A percentile compares a stretch with the other conserved stretches of the same genome.
Evolutionary conservation across 257 asterid genomes (phyloP).

Genomic region (Verbena officinalis): DNA sequence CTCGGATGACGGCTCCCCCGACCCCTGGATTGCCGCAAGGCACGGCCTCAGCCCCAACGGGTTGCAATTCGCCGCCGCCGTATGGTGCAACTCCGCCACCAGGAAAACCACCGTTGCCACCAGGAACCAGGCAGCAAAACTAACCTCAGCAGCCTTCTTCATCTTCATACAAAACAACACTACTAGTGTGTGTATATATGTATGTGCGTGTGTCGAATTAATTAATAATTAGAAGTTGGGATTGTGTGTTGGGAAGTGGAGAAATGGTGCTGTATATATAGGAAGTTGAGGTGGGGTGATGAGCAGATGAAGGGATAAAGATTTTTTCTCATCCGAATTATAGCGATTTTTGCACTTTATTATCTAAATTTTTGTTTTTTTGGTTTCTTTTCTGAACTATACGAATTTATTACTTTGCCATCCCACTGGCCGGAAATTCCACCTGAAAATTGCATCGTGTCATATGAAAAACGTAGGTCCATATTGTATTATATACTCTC

Average conservation of each 20-base stretch:
- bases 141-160: not conserved
- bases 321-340: no score
- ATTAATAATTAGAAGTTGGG: not conserved
- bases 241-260: not conserved
- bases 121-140: slow-evolving; percentile 9
- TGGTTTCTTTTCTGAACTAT: no score
- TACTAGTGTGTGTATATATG: not conserved
- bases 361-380: no score
- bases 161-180: slow-evolving; percentile 2
- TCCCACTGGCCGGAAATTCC: no score
- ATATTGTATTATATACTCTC: no score
- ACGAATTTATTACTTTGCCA: no score
- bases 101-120: slow-evolving; percentile 13
- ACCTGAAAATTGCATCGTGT: no score
- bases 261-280: slow-evolving; percentile 15
- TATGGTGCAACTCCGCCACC: slow-evolving; percentile 10
- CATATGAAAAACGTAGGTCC: no score
- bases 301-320: not conserved
- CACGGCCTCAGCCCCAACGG: slow-evolving; percentile 29
- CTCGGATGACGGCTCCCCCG: slow-evolving; percentile 16
- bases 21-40: slow-evolving; percentile 12
- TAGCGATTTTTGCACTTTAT: no score
- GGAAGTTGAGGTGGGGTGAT: not conserved
- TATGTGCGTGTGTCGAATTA: not conserved
- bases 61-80: slow-evolving; percentile 33